Conservation (phyloP, 2,329 filamentous ascomycete species). For the Colletotrichum sp. region DNA sequence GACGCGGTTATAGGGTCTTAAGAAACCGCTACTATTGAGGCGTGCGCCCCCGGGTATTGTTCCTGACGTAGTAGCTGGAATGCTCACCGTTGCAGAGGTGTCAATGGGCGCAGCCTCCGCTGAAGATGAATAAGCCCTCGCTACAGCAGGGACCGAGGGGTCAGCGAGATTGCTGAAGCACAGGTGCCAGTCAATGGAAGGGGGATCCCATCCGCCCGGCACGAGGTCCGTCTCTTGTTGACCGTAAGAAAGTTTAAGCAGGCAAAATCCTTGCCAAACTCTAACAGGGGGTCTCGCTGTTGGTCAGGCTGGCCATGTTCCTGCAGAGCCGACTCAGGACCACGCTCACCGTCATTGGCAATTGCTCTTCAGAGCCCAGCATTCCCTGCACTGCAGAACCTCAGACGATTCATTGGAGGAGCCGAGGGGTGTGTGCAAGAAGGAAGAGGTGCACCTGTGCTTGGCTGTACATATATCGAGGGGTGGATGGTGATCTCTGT, state of each 20-base stretch:
- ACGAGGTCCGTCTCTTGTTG: neutral
- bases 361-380: neutral
- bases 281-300: neutral
- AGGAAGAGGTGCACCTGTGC: neutral
- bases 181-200: neutral
- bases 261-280: neutral
- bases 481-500: neutral
- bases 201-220: neutral
- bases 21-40: neutral
- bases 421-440: neutral
- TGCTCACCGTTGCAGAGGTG: neutral
- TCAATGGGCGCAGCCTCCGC: neutral
- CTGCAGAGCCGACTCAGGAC: slow-evolving; percentile 7
- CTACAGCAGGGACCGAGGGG: neutral
- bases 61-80: neutral
- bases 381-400: neutral
- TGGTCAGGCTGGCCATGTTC: neutral
- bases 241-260: neutral
- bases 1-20: neutral
- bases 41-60: neutral
- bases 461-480: neutral
- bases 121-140: neutral
- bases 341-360: neutral
- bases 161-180: neutral
- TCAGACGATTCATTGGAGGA: slow-evolving; percentile 11